These are phyloP conservation scores for Dendrobium chrysotoxum DNA, from an alignment of 106 monocot species.

Conservation along the genomic window DNA sequence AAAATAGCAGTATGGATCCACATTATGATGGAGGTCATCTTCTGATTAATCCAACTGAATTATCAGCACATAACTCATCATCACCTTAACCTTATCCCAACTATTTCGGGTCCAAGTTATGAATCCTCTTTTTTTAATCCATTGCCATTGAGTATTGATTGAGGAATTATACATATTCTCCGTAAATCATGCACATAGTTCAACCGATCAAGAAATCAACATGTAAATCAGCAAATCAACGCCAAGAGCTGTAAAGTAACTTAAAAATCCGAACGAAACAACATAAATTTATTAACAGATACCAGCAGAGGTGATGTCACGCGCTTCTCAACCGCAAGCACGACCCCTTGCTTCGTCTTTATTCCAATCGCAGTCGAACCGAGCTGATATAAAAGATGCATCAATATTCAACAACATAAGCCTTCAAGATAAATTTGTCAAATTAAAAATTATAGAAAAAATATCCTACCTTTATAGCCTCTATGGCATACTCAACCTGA, in stretches of 20 bases:
- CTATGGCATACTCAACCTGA: conserved; percentile 97
- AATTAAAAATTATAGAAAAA: conserved; percentile 3
- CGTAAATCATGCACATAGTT: too few relatives aligned
- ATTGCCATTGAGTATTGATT: too few relatives aligned
- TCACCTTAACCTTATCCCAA: not conserved
- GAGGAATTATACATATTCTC: too few relatives aligned
- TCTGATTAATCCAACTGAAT: not conserved
- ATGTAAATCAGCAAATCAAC: not conserved
- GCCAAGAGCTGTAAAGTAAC: not conserved
- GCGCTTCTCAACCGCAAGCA: conserved; percentile 88
- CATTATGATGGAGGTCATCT: not conserved
- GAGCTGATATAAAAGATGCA: conserved; percentile 26
- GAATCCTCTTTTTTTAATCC: too few relatives aligned
- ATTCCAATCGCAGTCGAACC: conserved; percentile 87
- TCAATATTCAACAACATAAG: not conserved
- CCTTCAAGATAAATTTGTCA: not conserved
- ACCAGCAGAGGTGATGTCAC: conserved; percentile 84
- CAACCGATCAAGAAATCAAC: not conserved
- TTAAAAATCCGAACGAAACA: not conserved
- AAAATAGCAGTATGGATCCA: not conserved
- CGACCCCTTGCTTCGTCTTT: conserved; percentile 93
- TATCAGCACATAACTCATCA: not conserved
- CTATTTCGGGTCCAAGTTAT: too few relatives aligned
- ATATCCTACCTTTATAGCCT: conserved; percentile 70
- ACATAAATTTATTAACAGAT: not conserved